Percentiles rank a stretch among this genome's conserved stretches.
Conservation (phyloP, 441 rosid species). For the Croton laevigatus region DNA sequence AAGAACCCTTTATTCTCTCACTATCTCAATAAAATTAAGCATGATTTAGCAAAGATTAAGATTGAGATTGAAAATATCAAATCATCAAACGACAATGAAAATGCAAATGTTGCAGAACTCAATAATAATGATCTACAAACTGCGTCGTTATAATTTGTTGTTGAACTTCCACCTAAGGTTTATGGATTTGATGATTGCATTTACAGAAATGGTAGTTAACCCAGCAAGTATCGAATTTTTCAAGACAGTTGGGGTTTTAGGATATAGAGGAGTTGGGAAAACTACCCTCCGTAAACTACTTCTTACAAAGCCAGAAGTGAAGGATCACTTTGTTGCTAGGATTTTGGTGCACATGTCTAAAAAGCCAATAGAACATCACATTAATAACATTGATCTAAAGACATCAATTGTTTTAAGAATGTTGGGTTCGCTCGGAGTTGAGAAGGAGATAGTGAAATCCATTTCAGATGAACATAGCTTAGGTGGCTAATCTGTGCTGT, state of each 20-base stretch:
- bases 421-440: conserved; percentile 35
- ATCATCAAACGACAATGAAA: not conserved
- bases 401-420: conserved; percentile 9
- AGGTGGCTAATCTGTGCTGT: conserved; percentile 29
- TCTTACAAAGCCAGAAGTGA: not conserved
- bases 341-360: conserved; percentile 12
- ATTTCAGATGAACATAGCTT: not conserved
- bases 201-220: not conserved
- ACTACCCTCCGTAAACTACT: conserved; percentile 8
- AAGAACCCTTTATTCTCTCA: not conserved
- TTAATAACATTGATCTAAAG: not conserved
- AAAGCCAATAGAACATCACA: not conserved
- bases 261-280: not conserved
- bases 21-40: not conserved
- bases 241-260: conserved; percentile 2
- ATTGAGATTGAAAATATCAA: not conserved
- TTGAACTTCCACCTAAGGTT: not conserved
- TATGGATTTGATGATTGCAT: not conserved
- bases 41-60: not conserved
- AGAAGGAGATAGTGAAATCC: not conserved
- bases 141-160: not conserved
- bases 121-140: not conserved
- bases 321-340: conserved; percentile 9
- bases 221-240: not conserved
- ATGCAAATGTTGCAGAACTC: not conserved